phyloP scores from a whole-genome alignment of 306 rosid genomes.

The Canavalia gladiata region DNA sequence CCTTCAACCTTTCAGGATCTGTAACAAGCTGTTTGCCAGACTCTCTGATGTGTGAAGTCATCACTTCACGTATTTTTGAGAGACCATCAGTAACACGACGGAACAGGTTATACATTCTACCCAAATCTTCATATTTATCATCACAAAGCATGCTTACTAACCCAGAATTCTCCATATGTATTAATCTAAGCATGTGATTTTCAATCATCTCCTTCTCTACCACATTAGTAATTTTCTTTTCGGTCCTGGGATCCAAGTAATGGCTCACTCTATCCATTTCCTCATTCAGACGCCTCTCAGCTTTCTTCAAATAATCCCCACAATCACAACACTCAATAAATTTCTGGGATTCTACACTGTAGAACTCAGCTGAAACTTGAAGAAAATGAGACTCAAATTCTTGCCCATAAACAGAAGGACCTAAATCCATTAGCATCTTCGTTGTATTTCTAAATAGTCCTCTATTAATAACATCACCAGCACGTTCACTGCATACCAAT shows the following conservation, averaged over 20 bases:
- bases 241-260: conserved; percentile 79
- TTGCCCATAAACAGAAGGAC: conserved; percentile 73
- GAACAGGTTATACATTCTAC: conserved; percentile 82
- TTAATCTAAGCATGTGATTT: conserved; percentile 82
- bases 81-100: conserved; percentile 74
- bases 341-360: conserved; percentile 71
- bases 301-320: conserved; percentile 82
- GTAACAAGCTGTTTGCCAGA: conserved; percentile 81
- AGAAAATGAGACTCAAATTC: conserved; percentile 81
- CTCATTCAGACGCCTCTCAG: conserved; percentile 81
- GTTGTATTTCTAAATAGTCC: conserved; percentile 73
- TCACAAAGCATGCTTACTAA: conserved; percentile 81
- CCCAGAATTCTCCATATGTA: conserved; percentile 87
- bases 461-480: conserved; percentile 79
- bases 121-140: conserved; percentile 79
- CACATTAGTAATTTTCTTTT: conserved; percentile 73
- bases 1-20: conserved; percentile 86
- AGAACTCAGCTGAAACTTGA: conserved; percentile 80
- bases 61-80: conserved; percentile 68
- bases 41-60: conserved; percentile 80
- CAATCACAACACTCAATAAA: conserved; percentile 83
- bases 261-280: conserved; percentile 86
- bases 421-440: conserved; percentile 86
- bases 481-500: conserved; percentile 70
- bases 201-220: conserved; percentile 88